Evolutionary conservation across 129 eudicot species (phyloP).

Genomic region (Apium graveolens): DNA sequence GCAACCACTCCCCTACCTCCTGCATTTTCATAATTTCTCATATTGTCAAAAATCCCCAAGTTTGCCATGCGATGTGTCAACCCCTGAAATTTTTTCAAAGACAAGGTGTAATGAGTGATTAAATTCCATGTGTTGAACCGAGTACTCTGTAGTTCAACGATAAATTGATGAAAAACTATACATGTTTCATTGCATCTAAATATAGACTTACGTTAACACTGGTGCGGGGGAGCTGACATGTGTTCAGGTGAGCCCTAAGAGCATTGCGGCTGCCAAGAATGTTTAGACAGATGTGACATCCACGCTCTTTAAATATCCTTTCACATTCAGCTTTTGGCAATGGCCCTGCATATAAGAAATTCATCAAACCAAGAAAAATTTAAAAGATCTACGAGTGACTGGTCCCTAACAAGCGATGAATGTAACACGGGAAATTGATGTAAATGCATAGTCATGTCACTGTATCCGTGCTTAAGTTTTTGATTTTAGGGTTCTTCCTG

Average conservation of each 20-base stretch:
- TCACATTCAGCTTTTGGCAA: background rate
- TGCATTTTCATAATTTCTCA: slow-evolving; percentile 40
- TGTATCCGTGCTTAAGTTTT: no score
- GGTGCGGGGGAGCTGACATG: background rate
- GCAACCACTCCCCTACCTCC: slow-evolving; percentile 45
- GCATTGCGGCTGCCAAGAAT: background rate
- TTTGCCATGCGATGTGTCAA: slow-evolving; percentile 60
- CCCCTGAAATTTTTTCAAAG: slow-evolving; percentile 27
- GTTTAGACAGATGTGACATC: background rate
- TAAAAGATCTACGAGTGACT: background rate
- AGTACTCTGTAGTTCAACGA: background rate
- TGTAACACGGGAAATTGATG: no score
- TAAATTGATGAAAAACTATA: background rate
- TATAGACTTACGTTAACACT: background rate
- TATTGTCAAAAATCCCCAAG: slow-evolving; percentile 66
- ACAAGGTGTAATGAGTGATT: background rate
- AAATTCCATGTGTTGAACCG: background rate
- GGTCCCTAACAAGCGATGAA: no score
- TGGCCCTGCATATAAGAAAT: background rate
- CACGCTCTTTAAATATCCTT: background rate
- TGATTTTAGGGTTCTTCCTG: no score
- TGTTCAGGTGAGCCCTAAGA: background rate
- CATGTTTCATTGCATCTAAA: background rate
- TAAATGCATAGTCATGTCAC: no score
- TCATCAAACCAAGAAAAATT: background rate